These are phyloP conservation scores for Arxiozyma heterogenica DNA, from an alignment of 1,139 yeast species.

Conservation along the genomic window DNA sequence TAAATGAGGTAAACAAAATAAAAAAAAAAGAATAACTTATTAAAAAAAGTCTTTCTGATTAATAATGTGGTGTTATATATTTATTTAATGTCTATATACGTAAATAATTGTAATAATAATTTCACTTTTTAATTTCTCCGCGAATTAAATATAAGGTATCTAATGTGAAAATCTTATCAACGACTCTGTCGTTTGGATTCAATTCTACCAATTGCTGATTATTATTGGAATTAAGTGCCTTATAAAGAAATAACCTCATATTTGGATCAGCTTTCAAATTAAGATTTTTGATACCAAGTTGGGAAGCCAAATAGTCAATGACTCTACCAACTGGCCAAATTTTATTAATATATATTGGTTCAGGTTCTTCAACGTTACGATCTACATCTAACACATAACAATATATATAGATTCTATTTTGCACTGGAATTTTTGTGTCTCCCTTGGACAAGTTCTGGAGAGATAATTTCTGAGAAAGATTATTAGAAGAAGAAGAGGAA, in stretches of 20 bases:
- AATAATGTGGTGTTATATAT: not conserved
- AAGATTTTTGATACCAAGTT: conserved; percentile 43
- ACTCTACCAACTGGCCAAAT: conserved; percentile 72
- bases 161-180: conserved; percentile 38
- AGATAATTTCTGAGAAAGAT: conserved; percentile 34
- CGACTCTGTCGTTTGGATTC: conserved; percentile 34
- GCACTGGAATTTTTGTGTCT: conserved; percentile 44
- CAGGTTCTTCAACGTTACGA: conserved; percentile 18
- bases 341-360: conserved; percentile 24
- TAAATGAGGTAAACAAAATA: not conserved
- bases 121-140: conserved; percentile 31
- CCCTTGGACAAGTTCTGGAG: conserved; percentile 58
- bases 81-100: not conserved
- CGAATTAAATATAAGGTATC: conserved; percentile 51
- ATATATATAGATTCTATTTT: conserved; percentile 58
- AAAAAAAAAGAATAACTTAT: not conserved
- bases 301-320: conserved; percentile 56
- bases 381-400: conserved; percentile 42
- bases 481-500: conserved; percentile 16
- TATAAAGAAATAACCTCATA: conserved; percentile 29
- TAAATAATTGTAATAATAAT: conserved; percentile 28
- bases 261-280: conserved; percentile 30
- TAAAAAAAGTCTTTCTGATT: not conserved
- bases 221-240: conserved; percentile 18
- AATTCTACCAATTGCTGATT: conserved; percentile 3